A percentile compares a stretch with the other conserved stretches of the same genome.
Evolutionary conservation across 257 asterid genomes (phyloP).

Genomic region (Solanum chmielewskii): DNA sequence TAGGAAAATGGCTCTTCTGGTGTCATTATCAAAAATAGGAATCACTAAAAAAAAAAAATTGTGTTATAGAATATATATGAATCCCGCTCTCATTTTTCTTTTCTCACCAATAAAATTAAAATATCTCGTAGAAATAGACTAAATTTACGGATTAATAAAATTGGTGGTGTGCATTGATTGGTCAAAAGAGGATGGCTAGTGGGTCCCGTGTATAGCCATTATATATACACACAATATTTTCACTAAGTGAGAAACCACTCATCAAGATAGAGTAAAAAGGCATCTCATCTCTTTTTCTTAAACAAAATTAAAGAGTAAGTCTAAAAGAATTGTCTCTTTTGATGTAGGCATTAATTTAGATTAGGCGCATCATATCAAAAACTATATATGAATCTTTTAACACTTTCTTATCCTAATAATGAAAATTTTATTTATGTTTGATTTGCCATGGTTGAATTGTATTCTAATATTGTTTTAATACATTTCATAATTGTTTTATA

Average conservation of each 20-base stretch:
- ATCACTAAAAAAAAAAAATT: too few species aligned
- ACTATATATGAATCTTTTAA: too few species aligned
- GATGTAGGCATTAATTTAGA: background rate
- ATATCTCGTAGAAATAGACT: too few species aligned
- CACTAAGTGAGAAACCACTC: background rate
- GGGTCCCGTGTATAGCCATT: background rate
- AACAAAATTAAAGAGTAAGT: background rate
- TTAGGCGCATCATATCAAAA: too few species aligned
- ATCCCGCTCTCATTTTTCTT: too few species aligned
- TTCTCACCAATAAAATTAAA: fast-evolving
- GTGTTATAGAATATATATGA: too few species aligned
- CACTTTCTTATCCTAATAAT: background rate
- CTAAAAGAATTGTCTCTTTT: background rate
- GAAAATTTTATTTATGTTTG: background rate
- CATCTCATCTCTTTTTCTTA: background rate
- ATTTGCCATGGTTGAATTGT: background rate
- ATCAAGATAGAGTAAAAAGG: background rate
- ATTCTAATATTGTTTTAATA: background rate
- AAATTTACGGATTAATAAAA: background rate
- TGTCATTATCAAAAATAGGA: too few species aligned
- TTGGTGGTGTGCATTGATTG: background rate
- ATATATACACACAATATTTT: background rate
- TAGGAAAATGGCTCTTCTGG: background rate
- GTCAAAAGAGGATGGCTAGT: background rate
- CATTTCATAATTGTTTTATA: background rate